Evolutionary conservation across 1,284 basidiomycete genomes (phyloP).

Genomic region (Leucoagaricus sp.): DNA sequence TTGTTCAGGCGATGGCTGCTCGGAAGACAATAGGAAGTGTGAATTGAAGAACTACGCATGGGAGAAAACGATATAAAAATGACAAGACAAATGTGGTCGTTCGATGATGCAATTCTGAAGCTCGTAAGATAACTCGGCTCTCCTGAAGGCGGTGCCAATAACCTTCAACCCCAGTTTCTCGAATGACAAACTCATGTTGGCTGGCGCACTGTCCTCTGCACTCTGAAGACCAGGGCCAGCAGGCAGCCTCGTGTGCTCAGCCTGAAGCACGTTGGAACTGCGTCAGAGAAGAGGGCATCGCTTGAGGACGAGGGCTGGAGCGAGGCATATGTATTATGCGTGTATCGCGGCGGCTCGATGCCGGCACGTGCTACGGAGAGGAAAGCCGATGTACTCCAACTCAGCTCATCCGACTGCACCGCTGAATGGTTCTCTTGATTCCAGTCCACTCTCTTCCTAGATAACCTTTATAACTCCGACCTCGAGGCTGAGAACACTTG

Average conservation of each 20-base stretch:
- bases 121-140: not conserved
- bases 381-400: not conserved
- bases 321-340: not conserved
- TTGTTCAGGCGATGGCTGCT: not conserved
- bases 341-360: not conserved
- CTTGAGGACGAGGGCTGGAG: not conserved
- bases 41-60: too few species aligned
- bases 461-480: not conserved
- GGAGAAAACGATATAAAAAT: too few species aligned
- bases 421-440: constrained; percentile 1
- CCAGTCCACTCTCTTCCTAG: not conserved
- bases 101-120: too few species aligned
- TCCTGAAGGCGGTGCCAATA: not conserved
- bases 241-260: not conserved
- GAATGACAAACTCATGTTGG: not conserved
- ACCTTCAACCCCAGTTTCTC: not conserved
- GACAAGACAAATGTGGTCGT: not conserved
- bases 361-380: constrained; percentile 9
- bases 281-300: not conserved
- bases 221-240: not conserved
- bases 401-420: constrained; percentile 2
- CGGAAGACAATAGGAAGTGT: not conserved
- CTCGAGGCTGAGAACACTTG: not conserved
- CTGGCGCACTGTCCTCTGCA: not conserved
- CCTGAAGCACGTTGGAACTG: not conserved